These are phyloP conservation scores for Vigna mungo DNA, from an alignment of 306 rosid genomes.

Conservation along the genomic window DNA sequence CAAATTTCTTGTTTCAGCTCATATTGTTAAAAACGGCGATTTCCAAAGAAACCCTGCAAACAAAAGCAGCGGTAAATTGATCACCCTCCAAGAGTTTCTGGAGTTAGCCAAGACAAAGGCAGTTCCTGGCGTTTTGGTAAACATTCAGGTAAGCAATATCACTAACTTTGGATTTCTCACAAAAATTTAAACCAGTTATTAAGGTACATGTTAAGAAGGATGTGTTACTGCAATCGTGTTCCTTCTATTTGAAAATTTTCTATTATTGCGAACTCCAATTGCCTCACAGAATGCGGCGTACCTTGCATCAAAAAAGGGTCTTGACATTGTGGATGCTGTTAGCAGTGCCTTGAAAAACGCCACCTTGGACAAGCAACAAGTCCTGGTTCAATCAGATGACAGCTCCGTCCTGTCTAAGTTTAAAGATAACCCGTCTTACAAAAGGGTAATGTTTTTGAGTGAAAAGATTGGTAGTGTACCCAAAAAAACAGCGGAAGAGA, in stretches of 20 bases:
- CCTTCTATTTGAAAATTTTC: background rate
- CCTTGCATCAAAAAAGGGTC: slow-evolving; percentile 75
- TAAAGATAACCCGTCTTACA: slow-evolving; percentile 59
- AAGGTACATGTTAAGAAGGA: background rate
- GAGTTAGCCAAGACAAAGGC: slow-evolving; percentile 84
- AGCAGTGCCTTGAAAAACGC: slow-evolving; percentile 68
- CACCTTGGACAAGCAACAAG: slow-evolving; percentile 71
- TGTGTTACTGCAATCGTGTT: background rate
- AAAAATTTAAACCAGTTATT: background rate
- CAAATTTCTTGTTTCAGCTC: slow-evolving; percentile 66
- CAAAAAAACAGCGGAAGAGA: slow-evolving; percentile 53
- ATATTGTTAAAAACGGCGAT: slow-evolving; percentile 36
- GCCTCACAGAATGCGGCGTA: slow-evolving; percentile 77
- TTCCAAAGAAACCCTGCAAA: slow-evolving; percentile 74
- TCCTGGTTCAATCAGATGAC: slow-evolving; percentile 83
- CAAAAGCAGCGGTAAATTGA: slow-evolving; percentile 67
- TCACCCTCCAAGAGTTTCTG: slow-evolving; percentile 73
- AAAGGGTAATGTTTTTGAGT: slow-evolving; percentile 50
- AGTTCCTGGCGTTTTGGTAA: slow-evolving; percentile 68
- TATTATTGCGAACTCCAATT: background rate
- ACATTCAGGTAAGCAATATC: slow-evolving; percentile 56
- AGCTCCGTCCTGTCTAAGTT: slow-evolving; percentile 80
- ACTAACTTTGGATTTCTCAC: background rate
- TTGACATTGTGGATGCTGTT: slow-evolving; percentile 72
- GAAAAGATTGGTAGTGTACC: slow-evolving; percentile 58